Evolutionary conservation across 768 basidiomycete species (phyloP).

Genomic region (Lepiota brunneoincarnata): DNA sequence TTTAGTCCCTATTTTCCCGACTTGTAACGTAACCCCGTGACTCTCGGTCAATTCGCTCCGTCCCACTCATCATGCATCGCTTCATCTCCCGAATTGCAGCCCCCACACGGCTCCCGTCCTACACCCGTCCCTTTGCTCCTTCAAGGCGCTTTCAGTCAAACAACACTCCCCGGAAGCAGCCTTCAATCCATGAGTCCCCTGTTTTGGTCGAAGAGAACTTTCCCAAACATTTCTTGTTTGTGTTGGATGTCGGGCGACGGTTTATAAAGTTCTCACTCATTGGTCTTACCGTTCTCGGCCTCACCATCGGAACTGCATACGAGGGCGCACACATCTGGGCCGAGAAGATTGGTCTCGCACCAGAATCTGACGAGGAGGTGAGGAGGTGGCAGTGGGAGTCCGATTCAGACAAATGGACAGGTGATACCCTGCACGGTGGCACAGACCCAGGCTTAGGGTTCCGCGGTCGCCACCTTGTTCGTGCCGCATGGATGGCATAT

Average conservation of each 20-base stretch:
- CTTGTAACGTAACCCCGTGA: slow-evolving; percentile 4
- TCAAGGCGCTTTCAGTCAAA: neutral
- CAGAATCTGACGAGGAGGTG: slow-evolving; percentile 50
- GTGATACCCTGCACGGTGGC: slow-evolving; percentile 49
- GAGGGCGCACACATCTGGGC: slow-evolving; percentile 63
- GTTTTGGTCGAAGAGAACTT: slow-evolving; percentile 22
- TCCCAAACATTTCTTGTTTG: slow-evolving; percentile 31
- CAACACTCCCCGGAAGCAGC: slow-evolving; percentile 3
- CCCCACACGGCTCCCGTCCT: neutral
- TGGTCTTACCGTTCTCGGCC: slow-evolving; percentile 38
- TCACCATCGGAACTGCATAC: slow-evolving; percentile 45
- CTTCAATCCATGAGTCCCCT: slow-evolving; percentile 7
- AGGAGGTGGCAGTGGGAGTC: slow-evolving; percentile 67
- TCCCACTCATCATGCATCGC: slow-evolving; percentile 4
- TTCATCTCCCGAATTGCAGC: neutral
- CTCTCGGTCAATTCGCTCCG: neutral
- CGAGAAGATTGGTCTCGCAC: slow-evolving; percentile 47
- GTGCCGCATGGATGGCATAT: slow-evolving; percentile 71
- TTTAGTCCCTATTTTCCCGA: neutral
- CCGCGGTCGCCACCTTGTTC: slow-evolving; percentile 56
- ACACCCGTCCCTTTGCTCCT: neutral
- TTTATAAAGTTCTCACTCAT: slow-evolving; percentile 49
- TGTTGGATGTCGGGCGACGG: slow-evolving; percentile 42
- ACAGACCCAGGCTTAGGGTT: slow-evolving; percentile 72
- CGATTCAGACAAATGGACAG: slow-evolving; percentile 62